A percentile compares a stretch with the other conserved stretches of the same genome.
phyloP scores from a whole-genome alignment of 2,329 filamentous ascomycete genomes.

The Ceratocystis eucalypticola region DNA sequence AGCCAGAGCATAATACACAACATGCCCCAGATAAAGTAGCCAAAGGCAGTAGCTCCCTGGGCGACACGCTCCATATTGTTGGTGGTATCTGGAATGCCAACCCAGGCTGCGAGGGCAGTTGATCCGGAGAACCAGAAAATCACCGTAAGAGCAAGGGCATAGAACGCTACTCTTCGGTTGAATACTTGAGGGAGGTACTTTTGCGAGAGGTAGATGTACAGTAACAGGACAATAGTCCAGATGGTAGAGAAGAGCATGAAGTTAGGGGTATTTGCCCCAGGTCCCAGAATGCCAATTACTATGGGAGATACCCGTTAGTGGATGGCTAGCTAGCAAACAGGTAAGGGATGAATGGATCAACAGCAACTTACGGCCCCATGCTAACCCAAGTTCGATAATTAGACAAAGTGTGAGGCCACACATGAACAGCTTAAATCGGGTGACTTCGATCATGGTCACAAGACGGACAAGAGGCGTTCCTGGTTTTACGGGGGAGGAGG shows the following conservation, averaged over 20 bases:
- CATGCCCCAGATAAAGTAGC: slow-evolving; percentile 44
- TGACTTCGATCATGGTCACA: slow-evolving; percentile 11
- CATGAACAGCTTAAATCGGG: slow-evolving; percentile 11
- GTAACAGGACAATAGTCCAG: slow-evolving; percentile 55
- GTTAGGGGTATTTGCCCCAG: slow-evolving; percentile 37
- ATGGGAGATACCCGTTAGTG: slow-evolving; percentile 27
- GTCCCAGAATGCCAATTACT: slow-evolving; percentile 32
- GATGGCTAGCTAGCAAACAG: not conserved
- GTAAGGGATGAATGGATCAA: too few relatives aligned
- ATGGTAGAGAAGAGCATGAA: slow-evolving; percentile 70
- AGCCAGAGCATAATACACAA: slow-evolving; percentile 13
- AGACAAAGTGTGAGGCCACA: slow-evolving; percentile 10
- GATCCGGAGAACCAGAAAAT: slow-evolving; percentile 86
- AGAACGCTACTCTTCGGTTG: slow-evolving; percentile 52
- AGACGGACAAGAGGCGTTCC: not conserved
- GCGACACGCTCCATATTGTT: slow-evolving; percentile 36
- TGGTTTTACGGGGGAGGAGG: not conserved
- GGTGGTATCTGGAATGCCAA: slow-evolving; percentile 44
- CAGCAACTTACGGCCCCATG: slow-evolving; percentile 49
- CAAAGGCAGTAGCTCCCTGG: slow-evolving; percentile 53
- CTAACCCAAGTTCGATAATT: slow-evolving; percentile 61
- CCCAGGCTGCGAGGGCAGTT: slow-evolving; percentile 56
- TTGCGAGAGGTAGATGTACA: slow-evolving; percentile 57
- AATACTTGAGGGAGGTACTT: slow-evolving; percentile 46
- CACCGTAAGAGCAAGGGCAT: slow-evolving; percentile 56